Evolutionary conservation across 306 rosid species (phyloP).

Genomic region (Glycine latifolia): DNA sequence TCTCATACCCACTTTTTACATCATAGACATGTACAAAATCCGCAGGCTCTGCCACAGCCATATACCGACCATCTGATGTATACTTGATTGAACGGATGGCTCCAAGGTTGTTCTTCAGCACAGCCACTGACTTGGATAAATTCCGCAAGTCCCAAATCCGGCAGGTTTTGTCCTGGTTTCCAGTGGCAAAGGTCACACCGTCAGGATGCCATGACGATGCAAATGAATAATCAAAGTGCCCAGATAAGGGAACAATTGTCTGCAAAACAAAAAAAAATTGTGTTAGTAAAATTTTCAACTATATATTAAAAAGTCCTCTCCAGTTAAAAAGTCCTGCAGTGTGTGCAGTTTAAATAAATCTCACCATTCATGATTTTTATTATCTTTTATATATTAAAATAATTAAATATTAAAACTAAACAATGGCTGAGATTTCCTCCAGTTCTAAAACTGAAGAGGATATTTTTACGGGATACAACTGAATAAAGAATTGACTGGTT

Average conservation of each 20-base stretch:
- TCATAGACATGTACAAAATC: constrained; percentile 86
- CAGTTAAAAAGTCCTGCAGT: too few species aligned
- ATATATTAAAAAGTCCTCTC: background rate
- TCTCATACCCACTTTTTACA: constrained; percentile 67
- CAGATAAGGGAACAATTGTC: constrained; percentile 58
- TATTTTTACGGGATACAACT: too few species aligned
- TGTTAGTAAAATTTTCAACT: constrained; percentile 19
- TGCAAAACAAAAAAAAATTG: constrained; percentile 45
- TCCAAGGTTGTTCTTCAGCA: constrained; percentile 81
- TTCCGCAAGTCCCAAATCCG: constrained; percentile 83
- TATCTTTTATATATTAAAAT: too few species aligned
- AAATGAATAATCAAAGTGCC: constrained; percentile 85
- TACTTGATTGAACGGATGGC: constrained; percentile 78
- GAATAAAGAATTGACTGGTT: constrained; percentile 2
- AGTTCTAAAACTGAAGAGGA: too few species aligned
- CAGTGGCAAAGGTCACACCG: constrained; percentile 78
- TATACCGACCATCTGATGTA: constrained; percentile 70
- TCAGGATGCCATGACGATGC: constrained; percentile 88
- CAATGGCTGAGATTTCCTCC: too few species aligned
- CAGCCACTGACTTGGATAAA: constrained; percentile 72
- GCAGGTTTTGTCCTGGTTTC: constrained; percentile 91
- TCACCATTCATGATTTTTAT: too few species aligned
- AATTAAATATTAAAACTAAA: too few species aligned
- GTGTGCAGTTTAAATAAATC: too few species aligned
- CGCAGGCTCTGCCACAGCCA: constrained; percentile 88